Base-by-base conservation (phyloP, 345 rosid species). In the Citrus inodora region DNA sequence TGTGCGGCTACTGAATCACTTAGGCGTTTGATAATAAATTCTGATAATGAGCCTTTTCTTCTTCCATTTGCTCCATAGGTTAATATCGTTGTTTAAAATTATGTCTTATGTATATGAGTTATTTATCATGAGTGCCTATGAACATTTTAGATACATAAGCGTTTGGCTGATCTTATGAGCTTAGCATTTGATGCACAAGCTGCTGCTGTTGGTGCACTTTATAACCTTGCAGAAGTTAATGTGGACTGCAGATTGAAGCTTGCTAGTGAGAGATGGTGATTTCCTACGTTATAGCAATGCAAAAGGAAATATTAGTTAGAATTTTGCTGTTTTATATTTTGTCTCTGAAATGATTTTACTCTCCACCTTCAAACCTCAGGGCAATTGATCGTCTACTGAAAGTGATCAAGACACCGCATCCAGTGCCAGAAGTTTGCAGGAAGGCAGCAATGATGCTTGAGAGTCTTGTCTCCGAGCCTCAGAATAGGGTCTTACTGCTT, bases 231-330 rank as follows among this genome's bases (percentile, higher is more conserved):
- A 46, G 99, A 96, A 78, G 94, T 94, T 71, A 92, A 94, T 82
- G 87, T 94, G 98, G 99, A 96, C 85, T 92, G 98, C 87, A 90
- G 93, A 85, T 82, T 96, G 88, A 96, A 96, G 92, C 98, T 96
- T 64, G 99, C 98, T 17, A 84, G 87, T 77, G 99, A 96, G 82
- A 85, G 99, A 94, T 96, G 99, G 99, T 94, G 78, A 78, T 42
- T 48, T 60, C 73, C 37, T 46, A 14, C 13, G 8, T 56, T 8
- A 25, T 40, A 17, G 10, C 51, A 33, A 11, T 37, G 17, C 35
- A 68, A 32, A 37, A 2, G n/a, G 40, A 71, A 42, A 38, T 72
- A 65, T 51, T 63, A 14, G n/a, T n/a, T 19, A 33, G 46, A 8
- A 48, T 63, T 51, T 65, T 80, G 40, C 51, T 60, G 38, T 35